phyloP scores from a whole-genome alignment of 768 basidiomycete species.

The Wakefieldia striispora region DNA sequence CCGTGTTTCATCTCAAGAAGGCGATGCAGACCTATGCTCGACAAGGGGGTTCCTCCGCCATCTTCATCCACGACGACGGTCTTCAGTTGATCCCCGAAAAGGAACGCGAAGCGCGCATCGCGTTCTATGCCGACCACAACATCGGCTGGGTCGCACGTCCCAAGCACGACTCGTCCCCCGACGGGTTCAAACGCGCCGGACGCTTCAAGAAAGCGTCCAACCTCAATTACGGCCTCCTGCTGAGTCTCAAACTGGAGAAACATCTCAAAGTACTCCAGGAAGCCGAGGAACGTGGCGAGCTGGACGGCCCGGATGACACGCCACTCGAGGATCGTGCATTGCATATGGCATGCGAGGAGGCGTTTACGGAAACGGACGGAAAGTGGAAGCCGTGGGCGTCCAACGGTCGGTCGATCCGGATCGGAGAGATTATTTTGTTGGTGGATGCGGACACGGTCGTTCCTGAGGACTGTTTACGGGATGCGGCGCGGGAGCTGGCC shows the following conservation, averaged over 20 bases:
- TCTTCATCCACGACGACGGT: constrained; percentile 64
- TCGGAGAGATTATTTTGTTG: constrained; percentile 78
- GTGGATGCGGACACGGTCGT: constrained; percentile 90
- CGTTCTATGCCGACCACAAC: constrained; percentile 55
- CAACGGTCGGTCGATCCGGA: constrained; percentile 70
- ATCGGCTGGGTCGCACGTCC: constrained; percentile 65
- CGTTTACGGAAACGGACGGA: constrained; percentile 53
- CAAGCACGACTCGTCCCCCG: constrained; percentile 30
- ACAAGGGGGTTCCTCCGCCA: constrained; percentile 57
- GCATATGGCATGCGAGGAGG: constrained; percentile 71
- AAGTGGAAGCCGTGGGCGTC: constrained; percentile 73
- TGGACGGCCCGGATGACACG: constrained; percentile 39
- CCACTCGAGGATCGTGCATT: constrained; percentile 70
- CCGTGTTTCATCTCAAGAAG: constrained; percentile 62
- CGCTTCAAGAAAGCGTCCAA: constrained; percentile 95
- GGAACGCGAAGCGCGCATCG: constrained; percentile 47
- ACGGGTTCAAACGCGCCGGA: constrained; percentile 49
- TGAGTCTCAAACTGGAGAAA: constrained; percentile 36
- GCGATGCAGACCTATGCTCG: constrained; percentile 65
- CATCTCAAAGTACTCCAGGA: constrained; percentile 38
- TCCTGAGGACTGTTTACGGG: constrained; percentile 87
- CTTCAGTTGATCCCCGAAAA: constrained; percentile 46
- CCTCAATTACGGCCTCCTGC: constrained; percentile 72
- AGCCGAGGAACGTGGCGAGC: constrained; percentile 41
- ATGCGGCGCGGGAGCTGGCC: constrained; percentile 81